A percentile compares a stretch with the other conserved stretches of the same genome.
These are phyloP conservation scores for Trichoderma asperelloides DNA, from an alignment of 495 filamentous ascomycete species.

Conservation along the genomic window DNA sequence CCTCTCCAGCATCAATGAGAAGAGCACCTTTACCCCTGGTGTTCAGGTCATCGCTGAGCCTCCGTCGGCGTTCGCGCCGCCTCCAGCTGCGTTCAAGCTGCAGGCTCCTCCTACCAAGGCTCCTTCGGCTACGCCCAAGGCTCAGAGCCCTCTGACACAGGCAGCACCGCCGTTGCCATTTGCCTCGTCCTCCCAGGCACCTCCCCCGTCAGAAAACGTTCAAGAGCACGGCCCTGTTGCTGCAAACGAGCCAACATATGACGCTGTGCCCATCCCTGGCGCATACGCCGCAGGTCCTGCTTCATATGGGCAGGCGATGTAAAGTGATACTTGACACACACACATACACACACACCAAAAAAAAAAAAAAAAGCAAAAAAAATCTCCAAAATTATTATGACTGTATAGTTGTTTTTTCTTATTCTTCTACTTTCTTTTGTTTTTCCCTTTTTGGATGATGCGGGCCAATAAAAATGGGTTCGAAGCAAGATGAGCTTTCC, in stretches of 20 bases:
- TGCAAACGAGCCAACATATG: slow-evolving; percentile 57
- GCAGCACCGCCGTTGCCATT: slow-evolving; percentile 14
- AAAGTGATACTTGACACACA: neutral
- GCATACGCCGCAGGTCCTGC: slow-evolving; percentile 36
- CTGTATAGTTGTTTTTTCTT: neutral
- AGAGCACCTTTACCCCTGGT: slow-evolving; percentile 40
- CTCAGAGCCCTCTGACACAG: slow-evolving; percentile 50
- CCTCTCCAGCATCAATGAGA: slow-evolving; percentile 37
- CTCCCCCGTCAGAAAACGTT: slow-evolving; percentile 17
- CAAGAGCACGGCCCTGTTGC: slow-evolving; percentile 43
- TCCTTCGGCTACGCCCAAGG: slow-evolving; percentile 62
- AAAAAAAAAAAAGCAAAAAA: neutral
- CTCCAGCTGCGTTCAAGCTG: slow-evolving; percentile 59
- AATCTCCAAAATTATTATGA: neutral
- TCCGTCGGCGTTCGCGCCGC: slow-evolving; percentile 32
- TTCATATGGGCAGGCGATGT: neutral
- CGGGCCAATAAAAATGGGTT: neutral
- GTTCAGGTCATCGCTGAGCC: slow-evolving; percentile 33
- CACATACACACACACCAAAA: neutral
- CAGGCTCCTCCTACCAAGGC: slow-evolving; percentile 74
- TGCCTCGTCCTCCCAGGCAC: slow-evolving; percentile 1
- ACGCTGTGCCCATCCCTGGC: slow-evolving; percentile 57
- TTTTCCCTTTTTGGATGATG: neutral
- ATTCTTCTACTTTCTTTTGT: neutral
- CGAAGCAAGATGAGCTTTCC: neutral